Percentiles rank a stretch among this genome's conserved stretches.
Evolutionary conservation across 176 grass and related monocot genomes (phyloP).

Genomic region (Carex scoparia): DNA sequence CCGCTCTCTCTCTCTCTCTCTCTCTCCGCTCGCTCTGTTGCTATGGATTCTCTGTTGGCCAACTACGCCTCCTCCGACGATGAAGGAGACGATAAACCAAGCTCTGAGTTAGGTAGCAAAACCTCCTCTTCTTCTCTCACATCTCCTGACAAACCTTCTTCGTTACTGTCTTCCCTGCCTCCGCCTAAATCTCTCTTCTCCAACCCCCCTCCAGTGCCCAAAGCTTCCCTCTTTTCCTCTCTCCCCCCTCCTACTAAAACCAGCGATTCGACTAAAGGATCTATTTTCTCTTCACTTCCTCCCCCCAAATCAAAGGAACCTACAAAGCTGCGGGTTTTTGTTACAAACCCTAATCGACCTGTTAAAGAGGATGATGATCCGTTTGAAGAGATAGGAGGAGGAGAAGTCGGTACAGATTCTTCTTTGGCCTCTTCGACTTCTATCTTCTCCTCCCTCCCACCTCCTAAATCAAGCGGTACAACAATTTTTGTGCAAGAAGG

Average conservation of each 20-base stretch:
- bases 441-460: slow-evolving; percentile 48
- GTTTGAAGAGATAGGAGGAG: slow-evolving; percentile 12
- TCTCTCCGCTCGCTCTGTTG: neutral
- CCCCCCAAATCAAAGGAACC: slow-evolving; percentile 27
- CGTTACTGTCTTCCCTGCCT: slow-evolving; percentile 28
- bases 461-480: slow-evolving; percentile 36
- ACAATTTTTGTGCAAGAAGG: neutral
- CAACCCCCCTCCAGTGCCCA: neutral
- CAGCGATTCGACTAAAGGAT: neutral
- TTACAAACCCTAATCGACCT: slow-evolving; percentile 27
- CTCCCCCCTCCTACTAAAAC: slow-evolving; percentile 52
- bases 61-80: slow-evolving; percentile 85
- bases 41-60: slow-evolving; percentile 88
- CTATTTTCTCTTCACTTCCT: slow-evolving; percentile 52
- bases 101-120: neutral
- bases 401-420: neutral
- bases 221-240: slow-evolving; percentile 40
- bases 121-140: neutral
- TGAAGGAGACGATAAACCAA: slow-evolving; percentile 29
- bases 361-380: neutral
- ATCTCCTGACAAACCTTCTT: slow-evolving; percentile 15
- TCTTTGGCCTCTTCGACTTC: slow-evolving; percentile 31
- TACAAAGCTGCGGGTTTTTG: neutral
- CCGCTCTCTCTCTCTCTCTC: neutral
- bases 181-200: slow-evolving; percentile 30